Percentiles rank a stretch among this genome's conserved stretches.
Conservation (phyloP, 1,284 basidiomycete genomes). For the Malassezia sympodialis region DNA sequence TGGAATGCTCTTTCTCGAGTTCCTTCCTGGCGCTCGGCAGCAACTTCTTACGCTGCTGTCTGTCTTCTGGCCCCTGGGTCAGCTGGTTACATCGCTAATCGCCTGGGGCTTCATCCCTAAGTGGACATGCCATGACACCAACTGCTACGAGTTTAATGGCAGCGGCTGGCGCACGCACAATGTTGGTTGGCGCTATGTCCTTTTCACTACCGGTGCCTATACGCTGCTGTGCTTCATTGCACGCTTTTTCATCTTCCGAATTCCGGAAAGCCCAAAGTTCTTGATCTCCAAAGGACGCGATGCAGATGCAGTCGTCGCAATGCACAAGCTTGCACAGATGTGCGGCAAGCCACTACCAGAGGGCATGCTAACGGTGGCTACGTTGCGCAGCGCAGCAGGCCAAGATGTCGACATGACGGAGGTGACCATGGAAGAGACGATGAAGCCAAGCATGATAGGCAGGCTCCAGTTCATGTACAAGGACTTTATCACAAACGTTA, state of each 20-base stretch:
- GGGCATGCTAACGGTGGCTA: constrained; percentile 38
- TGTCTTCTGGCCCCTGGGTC: constrained; percentile 46
- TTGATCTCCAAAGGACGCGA: constrained; percentile 45
- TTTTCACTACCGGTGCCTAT: constrained; percentile 39
- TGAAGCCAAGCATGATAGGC: not conserved
- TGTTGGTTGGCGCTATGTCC: constrained; percentile 44
- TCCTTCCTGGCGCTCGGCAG: constrained; percentile 40
- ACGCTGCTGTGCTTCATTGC: constrained; percentile 39
- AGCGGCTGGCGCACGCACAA: constrained; percentile 28
- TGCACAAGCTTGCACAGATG: constrained; percentile 38
- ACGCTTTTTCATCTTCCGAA: constrained; percentile 41
- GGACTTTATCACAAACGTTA: not conserved
- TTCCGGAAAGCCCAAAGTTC: constrained; percentile 47
- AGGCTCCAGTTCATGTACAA: not conserved
- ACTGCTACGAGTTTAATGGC: constrained; percentile 10
- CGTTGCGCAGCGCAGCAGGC: constrained; percentile 42
- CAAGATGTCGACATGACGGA: constrained; percentile 30
- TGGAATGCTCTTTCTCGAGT: constrained; percentile 47
- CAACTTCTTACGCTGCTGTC: constrained; percentile 41
- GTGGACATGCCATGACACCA: constrained; percentile 29
- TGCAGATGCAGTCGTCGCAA: constrained; percentile 38
- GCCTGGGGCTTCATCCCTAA: constrained; percentile 46
- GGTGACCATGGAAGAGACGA: constrained; percentile 11
- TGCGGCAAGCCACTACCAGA: constrained; percentile 37
- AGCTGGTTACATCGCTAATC: constrained; percentile 38